Evolutionary conservation across 345 rosid species (phyloP).

Genomic region (Bruguiera gymnorhiza): DNA sequence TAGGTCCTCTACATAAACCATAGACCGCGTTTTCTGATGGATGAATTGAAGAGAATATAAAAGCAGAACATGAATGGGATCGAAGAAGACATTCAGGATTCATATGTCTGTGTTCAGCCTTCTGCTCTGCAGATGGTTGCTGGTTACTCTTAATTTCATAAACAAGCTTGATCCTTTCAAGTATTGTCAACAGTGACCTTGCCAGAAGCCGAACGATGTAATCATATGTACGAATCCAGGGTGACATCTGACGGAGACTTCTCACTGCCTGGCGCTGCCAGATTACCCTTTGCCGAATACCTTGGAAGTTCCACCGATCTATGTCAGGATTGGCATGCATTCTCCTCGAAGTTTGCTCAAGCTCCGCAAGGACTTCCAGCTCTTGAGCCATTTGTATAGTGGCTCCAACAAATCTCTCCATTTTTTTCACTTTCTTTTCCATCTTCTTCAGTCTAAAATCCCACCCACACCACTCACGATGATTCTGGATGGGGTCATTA

Average conservation of each 20-base stretch:
- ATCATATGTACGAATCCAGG: constrained; percentile 58
- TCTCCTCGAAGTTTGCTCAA: constrained; percentile 60
- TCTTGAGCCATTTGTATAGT: constrained; percentile 56
- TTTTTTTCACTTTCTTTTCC: constrained; percentile 64
- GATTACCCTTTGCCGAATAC: constrained; percentile 50
- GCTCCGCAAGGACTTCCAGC: constrained; percentile 61
- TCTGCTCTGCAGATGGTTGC: constrained; percentile 16
- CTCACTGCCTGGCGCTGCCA: constrained; percentile 56
- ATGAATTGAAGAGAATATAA: constrained; percentile 34
- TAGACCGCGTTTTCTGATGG: constrained; percentile 35
- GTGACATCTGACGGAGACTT: constrained; percentile 53
- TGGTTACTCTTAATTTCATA: constrained; percentile 21
- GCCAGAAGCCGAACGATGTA: constrained; percentile 50
- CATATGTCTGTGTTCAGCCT: constrained; percentile 8
- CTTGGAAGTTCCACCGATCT: constrained; percentile 40
- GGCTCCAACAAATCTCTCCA: constrained; percentile 49
- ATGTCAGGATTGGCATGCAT: constrained; percentile 38
- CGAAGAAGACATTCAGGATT: constrained; percentile 24
- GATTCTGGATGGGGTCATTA: constrained; percentile 39
- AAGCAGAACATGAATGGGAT: constrained; percentile 36
- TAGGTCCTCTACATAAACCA: constrained; percentile 25
- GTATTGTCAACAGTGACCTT: constrained; percentile 55
- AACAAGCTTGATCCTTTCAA: constrained; percentile 45
- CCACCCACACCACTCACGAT: constrained; percentile 56
- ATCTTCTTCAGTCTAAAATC: constrained; percentile 53